These are phyloP conservation scores for Aspergillus uvarum DNA, from an alignment of 2,329 filamentous ascomycete species.

Conservation along the genomic window DNA sequence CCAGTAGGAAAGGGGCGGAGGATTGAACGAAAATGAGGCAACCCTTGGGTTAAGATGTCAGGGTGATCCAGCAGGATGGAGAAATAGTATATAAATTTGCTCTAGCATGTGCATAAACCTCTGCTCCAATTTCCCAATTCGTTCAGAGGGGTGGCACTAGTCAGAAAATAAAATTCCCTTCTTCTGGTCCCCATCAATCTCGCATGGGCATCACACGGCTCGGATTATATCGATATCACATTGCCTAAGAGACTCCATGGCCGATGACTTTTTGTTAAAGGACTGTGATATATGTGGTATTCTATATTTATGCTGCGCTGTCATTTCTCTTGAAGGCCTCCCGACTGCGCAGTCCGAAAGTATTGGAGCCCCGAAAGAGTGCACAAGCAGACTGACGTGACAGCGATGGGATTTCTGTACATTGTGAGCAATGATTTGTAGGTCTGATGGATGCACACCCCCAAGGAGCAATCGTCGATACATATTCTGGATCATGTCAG, in stretches of 20 bases:
- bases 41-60: neutral
- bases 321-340: too few relatives aligned
- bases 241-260: too few relatives aligned
- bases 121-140: neutral
- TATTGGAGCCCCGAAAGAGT: neutral
- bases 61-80: neutral
- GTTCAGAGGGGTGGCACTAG: neutral
- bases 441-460: neutral
- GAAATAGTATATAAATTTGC: neutral
- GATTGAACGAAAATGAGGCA: neutral
- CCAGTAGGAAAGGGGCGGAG: neutral
- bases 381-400: too few relatives aligned
- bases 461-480: slow-evolving; percentile 25
- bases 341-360: too few relatives aligned
- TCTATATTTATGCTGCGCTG: too few relatives aligned
- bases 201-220: neutral
- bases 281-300: too few relatives aligned
- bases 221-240: neutral
- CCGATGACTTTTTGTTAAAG: too few relatives aligned
- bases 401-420: neutral
- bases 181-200: neutral
- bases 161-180: neutral
- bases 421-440: neutral
- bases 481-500: slow-evolving; percentile 38
- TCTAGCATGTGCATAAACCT: neutral